Evolutionary conservation across 805 yeast species (phyloP).

Genomic region (Suhomyces xylopsoci): DNA sequence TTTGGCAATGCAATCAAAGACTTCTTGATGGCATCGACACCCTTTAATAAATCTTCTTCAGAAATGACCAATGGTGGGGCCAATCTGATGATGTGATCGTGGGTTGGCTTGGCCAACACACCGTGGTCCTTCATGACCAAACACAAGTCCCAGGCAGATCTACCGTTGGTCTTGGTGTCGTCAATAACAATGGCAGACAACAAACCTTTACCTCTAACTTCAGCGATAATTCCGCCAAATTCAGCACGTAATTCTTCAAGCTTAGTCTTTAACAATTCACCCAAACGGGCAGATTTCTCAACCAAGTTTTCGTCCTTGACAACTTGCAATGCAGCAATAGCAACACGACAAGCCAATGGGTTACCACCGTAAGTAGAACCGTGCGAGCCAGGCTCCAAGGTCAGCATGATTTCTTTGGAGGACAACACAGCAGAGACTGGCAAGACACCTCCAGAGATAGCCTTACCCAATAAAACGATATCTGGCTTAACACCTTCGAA

Average conservation of each 20-base stretch:
- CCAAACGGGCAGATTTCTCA: conserved; percentile 70
- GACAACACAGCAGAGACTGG: conserved; percentile 92
- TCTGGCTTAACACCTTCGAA: conserved; percentile 79
- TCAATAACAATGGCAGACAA: conserved; percentile 91
- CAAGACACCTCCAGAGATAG: conserved; percentile 89
- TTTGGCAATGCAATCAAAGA: conserved; percentile 56
- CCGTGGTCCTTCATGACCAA: conserved; percentile 84
- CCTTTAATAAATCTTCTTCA: conserved; percentile 78
- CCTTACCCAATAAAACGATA: conserved; percentile 86
- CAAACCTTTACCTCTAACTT: conserved; percentile 82
- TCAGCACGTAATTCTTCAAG: conserved; percentile 50
- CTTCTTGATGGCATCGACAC: conserved; percentile 68
- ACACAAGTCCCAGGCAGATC: conserved; percentile 96
- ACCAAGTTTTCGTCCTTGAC: conserved; percentile 83
- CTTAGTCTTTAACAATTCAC: conserved; percentile 63
- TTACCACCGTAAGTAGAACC: conserved; percentile 98
- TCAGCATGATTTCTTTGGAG: conserved; percentile 84
- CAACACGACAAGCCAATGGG: conserved; percentile 89
- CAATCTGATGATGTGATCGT: conserved; percentile 89
- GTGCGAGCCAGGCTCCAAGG: conserved; percentile 91
- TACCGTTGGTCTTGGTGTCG: conserved; percentile 75
- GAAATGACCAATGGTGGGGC: conserved; percentile 95
- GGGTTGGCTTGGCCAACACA: conserved; percentile 93
- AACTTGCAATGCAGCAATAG: conserved; percentile 89
- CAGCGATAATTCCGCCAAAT: conserved; percentile 52